Conservation (phyloP, 169 alveolate genomes). For the Plasmodium cynomolgi region DNA sequence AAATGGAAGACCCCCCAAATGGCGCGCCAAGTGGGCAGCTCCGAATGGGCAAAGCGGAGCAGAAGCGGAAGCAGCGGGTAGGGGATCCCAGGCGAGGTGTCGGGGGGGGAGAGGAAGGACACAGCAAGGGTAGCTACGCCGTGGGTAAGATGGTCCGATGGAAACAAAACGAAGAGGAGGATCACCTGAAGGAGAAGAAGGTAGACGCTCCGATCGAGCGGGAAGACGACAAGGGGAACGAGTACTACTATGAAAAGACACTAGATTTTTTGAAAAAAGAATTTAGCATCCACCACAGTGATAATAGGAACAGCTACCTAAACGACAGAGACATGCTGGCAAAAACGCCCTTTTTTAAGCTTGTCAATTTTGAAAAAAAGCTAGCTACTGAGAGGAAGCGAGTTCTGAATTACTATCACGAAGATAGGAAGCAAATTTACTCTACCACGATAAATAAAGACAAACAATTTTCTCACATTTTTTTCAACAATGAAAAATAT, state of each 20-base stretch:
- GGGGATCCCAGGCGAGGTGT: background rate
- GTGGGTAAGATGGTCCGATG: background rate
- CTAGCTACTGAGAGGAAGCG: constrained; percentile 45
- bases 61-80: background rate
- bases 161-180: background rate
- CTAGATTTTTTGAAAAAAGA: constrained; percentile 20
- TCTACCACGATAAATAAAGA: constrained; percentile 42
- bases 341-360: constrained; percentile 55
- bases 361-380: constrained; percentile 51
- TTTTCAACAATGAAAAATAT: constrained; percentile 34
- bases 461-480: constrained; percentile 59
- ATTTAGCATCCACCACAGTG: background rate
- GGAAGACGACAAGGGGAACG: constrained; percentile 13
- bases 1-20: background rate
- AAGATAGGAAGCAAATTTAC: constrained; percentile 57
- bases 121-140: background rate
- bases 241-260: constrained; percentile 53
- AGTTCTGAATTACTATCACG: constrained; percentile 38
- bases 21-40: background rate
- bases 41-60: background rate
- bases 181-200: background rate
- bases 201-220: background rate
- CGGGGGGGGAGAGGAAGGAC: background rate
- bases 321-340: constrained; percentile 15
- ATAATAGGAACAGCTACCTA: background rate